Base-by-base conservation (phyloP, 2,329 filamentous ascomycete genomes). In the Trichoderma sp. region DNA sequence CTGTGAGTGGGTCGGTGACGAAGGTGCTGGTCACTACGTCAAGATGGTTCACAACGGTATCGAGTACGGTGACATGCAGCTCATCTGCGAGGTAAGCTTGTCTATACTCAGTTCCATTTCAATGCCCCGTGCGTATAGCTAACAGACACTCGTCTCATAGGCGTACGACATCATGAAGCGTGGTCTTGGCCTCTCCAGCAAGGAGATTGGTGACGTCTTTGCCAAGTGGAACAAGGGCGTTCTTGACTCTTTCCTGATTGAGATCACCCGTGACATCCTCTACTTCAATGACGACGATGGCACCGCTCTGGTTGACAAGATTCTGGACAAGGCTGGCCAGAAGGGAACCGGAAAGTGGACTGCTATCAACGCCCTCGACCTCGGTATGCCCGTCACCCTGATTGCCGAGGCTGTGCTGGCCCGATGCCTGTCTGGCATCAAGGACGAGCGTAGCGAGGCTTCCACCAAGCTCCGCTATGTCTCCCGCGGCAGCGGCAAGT, bases 21-120 rank as follows among this genome's bases (percentile, higher is more conserved):
- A 98, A 87, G 97, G 97, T 92, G 94, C 97, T 88, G 97, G 97
- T 82, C 97, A 99, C 93, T 99, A 98, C 91, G 96, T 99, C 90
- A 99, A 99, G 94, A 99, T 99, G 97, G 97, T 99, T 79, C 97
- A 99, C 93, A 99, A 99, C 89, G 97, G 97, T 91, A 99, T 99
- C 83, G 97, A 99, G 89, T 99, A 99, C 86, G 97, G 97, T 92
- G 97, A 99, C 89, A 99, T 99, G 97, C 97, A 99, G 91, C 91
- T 99, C 83, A 99, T 99, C 86, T 97, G 93, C 88, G 97, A 99
- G 93, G 96, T 98, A 88, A 82, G 91, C 75, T 31, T 9, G 9
- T 11, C 31, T 11, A 7, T 4, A 11, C 38, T 31, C 21, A 41
- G 21, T n/a, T 7, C 9, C 27, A 18, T 16, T 14, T 41, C 21